Evolutionary conservation across 306 rosid genomes (phyloP), one percentile per base, ranked within the genome.

Genomic region (Hippophae rhamnoides): DNA sequence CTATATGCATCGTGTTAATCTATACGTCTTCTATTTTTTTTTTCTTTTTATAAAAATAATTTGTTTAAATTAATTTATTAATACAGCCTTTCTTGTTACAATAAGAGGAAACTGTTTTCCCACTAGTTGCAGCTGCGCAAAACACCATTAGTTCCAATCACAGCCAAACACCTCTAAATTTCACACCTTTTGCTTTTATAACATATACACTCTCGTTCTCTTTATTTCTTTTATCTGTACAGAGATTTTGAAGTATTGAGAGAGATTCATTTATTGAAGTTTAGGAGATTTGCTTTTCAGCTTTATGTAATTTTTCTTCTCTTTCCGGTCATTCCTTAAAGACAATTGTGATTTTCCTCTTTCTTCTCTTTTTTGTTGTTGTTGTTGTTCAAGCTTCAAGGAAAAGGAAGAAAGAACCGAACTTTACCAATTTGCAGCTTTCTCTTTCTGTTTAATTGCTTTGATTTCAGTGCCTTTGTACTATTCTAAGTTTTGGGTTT

Each of bases 101-200:
- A 18, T 72, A 72, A 67, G 76, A 68, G 74, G 73, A 68, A 74
- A 50, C 89, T 76, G 23, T 81, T 74, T 68, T 62, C 64, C 54
- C 52, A 53, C 54, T 52, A 79, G 76, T 71, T 68, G 77, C 76
- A 81, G 84, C 61, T 75, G 81, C 84, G 78, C 79, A 69, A 75
- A 47, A 69, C 79, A 65, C 79, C 68, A 73, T 71, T 61, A 42
- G 67, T 69, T 54, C 92, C 90, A 81, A 87, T 84, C 89, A 84
- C 65, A 69, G 63, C 74, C 54, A 73, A 72, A 77, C 90, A 86
- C 68, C 81, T 75, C 63, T 81, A 72, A 60, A 31, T 31, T 31
- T 31, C 38, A 0, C 5, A 31, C 38, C 13, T 71, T 58, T 68
- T 58, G 52, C 70, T 72, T 73, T 66, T 58, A 0, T 31, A 4